These are phyloP conservation scores for Choanephora cucurbitarum DNA, from an alignment of 371 early-diverging fungal genomes.

Conservation along the genomic window DNA sequence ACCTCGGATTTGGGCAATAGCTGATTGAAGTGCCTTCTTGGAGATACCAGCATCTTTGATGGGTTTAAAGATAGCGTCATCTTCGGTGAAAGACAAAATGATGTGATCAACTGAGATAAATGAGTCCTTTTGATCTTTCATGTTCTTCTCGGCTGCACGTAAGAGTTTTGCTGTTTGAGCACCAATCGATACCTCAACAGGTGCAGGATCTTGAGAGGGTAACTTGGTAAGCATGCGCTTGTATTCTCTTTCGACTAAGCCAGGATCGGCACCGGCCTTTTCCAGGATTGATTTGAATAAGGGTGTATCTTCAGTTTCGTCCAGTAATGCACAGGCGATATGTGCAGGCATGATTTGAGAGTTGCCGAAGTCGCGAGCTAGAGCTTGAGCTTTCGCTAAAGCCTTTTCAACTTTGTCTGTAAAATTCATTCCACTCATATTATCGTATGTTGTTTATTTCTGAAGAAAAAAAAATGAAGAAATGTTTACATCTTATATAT, in stretches of 20 bases:
- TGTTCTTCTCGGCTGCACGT: slow-evolving; percentile 69
- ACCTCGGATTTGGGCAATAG: slow-evolving; percentile 83
- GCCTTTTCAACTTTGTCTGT: slow-evolving; percentile 88
- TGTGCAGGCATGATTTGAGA: slow-evolving; percentile 81
- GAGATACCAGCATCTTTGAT: slow-evolving; percentile 73
- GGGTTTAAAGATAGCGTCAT: slow-evolving; percentile 57
- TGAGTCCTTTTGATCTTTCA: slow-evolving; percentile 84
- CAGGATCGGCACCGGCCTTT: slow-evolving; percentile 83
- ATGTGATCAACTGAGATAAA: slow-evolving; percentile 89
- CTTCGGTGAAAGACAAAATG: slow-evolving; percentile 79
- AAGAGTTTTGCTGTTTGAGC: slow-evolving; percentile 67
- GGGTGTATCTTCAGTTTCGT: slow-evolving; percentile 64
- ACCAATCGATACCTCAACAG: slow-evolving; percentile 67
- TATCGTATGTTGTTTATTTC: slow-evolving; percentile 10
- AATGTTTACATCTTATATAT: slow-evolving; percentile 1
- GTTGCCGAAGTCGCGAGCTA: slow-evolving; percentile 81
- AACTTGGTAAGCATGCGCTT: slow-evolving; percentile 77
- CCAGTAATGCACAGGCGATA: slow-evolving; percentile 77
- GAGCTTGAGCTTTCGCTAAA: slow-evolving; percentile 63
- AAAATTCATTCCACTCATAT: slow-evolving; percentile 70
- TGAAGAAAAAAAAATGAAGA: slow-evolving; percentile 2
- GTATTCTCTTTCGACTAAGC: slow-evolving; percentile 73
- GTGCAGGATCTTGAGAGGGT: slow-evolving; percentile 89
- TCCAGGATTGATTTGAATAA: slow-evolving; percentile 73
- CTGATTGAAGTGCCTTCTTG: slow-evolving; percentile 74